Base-by-base conservation (phyloP, 1,139 yeast genomes). In the Hanseniaspora sp. region DNA sequence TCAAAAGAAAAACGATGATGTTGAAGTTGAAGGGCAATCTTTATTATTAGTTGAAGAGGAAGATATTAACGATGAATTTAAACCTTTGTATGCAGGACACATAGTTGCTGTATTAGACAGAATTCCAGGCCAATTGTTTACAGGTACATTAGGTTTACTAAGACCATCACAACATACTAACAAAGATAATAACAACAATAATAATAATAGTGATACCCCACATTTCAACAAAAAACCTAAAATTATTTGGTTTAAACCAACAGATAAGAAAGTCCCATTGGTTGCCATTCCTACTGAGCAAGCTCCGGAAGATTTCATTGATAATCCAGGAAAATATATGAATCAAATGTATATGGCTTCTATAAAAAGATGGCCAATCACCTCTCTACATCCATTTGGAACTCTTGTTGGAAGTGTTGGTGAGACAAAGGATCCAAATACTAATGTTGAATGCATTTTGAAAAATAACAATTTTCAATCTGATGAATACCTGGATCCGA, bases 221-320 rank as follows among this genome's bases (percentile, higher is more conserved):
- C 41, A 33, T 17, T 18, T 15, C 7, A 65, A 80, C 68, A 67
- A 75, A 59, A 79, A 79, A 42, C 98, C 98, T 42, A 92, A 92
- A 66, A 92, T 92, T 72, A 97, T 92, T 41, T 92, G 98, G 98
- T 92, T 92, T 69, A 92, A 92, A 67, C 98, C 98, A 37, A 88
- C 96, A 1, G 98, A 92, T 67, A 92, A 92, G 69, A 86, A 95
- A 60, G 98, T 92, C 18, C 98, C 98, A 6, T 76, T 92, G 60
- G 90, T 92, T 72, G 98, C 98, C 13, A 92, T 92, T 61, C 98
- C 98, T 45, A 92, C 97, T 2, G 98, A 92, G 65, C 96, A 92
- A 68, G 98, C 96, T 0, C 98, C 98, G 39, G 79, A 78, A 58
- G 97, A 92, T 67, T 90, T 92, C 70, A 94, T 92, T 45, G 96